Base-by-base conservation (phyloP, 164 flowering plant species). In the Nymphaea colorata region DNA sequence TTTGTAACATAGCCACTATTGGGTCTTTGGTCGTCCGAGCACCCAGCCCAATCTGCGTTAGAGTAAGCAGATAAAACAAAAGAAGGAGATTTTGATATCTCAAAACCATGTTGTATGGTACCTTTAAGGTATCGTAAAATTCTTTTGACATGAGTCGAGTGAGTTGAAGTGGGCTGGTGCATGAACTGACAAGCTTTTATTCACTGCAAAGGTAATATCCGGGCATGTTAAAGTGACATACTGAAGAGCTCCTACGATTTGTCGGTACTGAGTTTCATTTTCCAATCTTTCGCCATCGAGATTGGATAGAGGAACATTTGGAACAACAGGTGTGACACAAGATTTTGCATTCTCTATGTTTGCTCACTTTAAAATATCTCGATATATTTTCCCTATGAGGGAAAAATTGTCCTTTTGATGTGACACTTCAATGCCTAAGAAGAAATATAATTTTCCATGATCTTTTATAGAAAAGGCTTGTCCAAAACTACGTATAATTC, bases 161-260 rank as follows among this genome's bases (percentile, higher is more conserved):
- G 36, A 25, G 36, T 25, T 25, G 36, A 25, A 25, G 36, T 25
- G 0, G 36, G 36, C 36, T 25, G 36, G 36, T 25, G 36, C 36
- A 25, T 42, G 3, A 51, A 25, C 2, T 25, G 42, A 17, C 16
- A 51, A 45, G 44, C 44, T 3, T 3, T 25, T 25, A 6, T 42
- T 42, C 6, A 25, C 42, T n/a, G 42, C 5, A 6, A 0, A n/a
- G 42, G 12, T 44, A 11, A 65, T n/a, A 16, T 55, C 59, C 1
- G 59, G 59, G 7, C 36, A n/a, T 6, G 67, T 65, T 3, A 65
- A 25, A 11, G 67, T 43, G 6, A 43, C 5, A 41, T 65, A 65
- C 42, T 65, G 67, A 6, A 65, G 53, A 4, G 67, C n/a, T 42
- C 67, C 67, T 7, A 65, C 67, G 44, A 65, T 42, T 2, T 8